Percentiles rank a stretch among this genome's conserved stretches.
phyloP scores from a whole-genome alignment of 495 filamentous ascomycete genomes.

The Tuber indicum region DNA sequence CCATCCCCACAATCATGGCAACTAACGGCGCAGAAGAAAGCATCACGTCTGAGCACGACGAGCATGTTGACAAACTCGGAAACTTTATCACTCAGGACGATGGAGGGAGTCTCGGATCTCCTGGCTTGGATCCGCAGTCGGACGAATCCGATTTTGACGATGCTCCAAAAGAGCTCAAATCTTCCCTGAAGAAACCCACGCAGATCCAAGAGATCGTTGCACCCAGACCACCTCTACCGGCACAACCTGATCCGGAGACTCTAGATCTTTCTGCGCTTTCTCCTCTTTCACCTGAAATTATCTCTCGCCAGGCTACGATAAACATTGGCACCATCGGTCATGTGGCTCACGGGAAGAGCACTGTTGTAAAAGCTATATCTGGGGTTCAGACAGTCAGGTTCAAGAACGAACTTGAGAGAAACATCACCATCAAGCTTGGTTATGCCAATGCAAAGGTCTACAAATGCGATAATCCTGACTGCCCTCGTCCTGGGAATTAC shows the following conservation, averaged over 20 bases:
- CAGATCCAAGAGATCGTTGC: slow-evolving; percentile 48
- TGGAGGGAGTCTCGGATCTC: slow-evolving; percentile 55
- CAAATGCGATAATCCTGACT: slow-evolving; percentile 88
- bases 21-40: slow-evolving; percentile 52
- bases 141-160: slow-evolving; percentile 50
- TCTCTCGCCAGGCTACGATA: slow-evolving; percentile 93
- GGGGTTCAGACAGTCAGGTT: slow-evolving; percentile 98
- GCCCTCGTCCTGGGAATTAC: slow-evolving; percentile 91
- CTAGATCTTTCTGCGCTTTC: slow-evolving; percentile 70
- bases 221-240: slow-evolving; percentile 62
- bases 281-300: slow-evolving; percentile 91
- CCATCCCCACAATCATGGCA: slow-evolving; percentile 51
- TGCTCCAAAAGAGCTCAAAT: slow-evolving; percentile 55
- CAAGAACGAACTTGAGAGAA: slow-evolving; percentile 98
- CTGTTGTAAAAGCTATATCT: slow-evolving; percentile 97
- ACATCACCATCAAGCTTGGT: slow-evolving; percentile 99
- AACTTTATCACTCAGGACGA: slow-evolving; percentile 51
- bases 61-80: slow-evolving; percentile 11
- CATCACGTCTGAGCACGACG: slow-evolving; percentile 44
- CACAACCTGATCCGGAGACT: slow-evolving; percentile 81
- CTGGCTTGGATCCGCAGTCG: slow-evolving; percentile 49
- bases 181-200: slow-evolving; percentile 59
- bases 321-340: slow-evolving; percentile 99
- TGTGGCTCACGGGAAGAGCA: slow-evolving; percentile 97
- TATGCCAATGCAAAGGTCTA: slow-evolving; percentile 99